Evolutionary conservation across 257 asterid species (phyloP), one percentile per base, ranked within the genome.

Genomic region (Eucommia ulmoides): DNA sequence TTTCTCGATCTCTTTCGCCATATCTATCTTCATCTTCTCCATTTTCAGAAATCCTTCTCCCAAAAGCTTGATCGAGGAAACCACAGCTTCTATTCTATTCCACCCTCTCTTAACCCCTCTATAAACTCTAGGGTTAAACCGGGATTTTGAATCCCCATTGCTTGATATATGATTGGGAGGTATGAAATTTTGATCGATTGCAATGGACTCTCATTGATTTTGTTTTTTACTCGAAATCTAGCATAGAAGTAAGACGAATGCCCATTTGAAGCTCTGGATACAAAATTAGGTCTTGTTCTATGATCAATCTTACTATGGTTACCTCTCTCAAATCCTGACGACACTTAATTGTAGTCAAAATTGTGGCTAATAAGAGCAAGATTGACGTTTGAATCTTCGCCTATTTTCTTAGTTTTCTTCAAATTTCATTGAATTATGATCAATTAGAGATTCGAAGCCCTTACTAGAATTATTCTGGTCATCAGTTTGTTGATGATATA

Each of bases 1-100:
- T 15, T 75, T 72, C 68, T 88, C 95, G 55, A 88, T 80, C 63
- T 88, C 97, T 56, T 81, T 65, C 1, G 85, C 89, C 93, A 88
- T 73, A 19, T 84, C 95, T 94, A 88, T 88, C 65, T 88, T 88
- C 68, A 79, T 93, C 23, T 66, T 68, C 72, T 88, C 97, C 80
- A 84, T 68, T 61, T 68, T 79, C 72, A 88, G 59, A 54, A 79
- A 81, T 15, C 93, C 94, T 65, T 88, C 97, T 2, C 94, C 95
- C 62, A 88, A 42, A 55, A 72, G 11, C 53, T 71, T 81, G 10
- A 88, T 79, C 15, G 97, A 82, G 16, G 41, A 63, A 49, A 74
- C 93, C 53, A 88, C 77, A 48, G 81, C 89, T 51, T 79, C 97
- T 15, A 81, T 19, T 0, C 68, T 80, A 45, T 63, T 49, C 53